phyloP scores from a whole-genome alignment of 1,284 basidiomycete genomes.

The Gastroboletus turbinatus region DNA sequence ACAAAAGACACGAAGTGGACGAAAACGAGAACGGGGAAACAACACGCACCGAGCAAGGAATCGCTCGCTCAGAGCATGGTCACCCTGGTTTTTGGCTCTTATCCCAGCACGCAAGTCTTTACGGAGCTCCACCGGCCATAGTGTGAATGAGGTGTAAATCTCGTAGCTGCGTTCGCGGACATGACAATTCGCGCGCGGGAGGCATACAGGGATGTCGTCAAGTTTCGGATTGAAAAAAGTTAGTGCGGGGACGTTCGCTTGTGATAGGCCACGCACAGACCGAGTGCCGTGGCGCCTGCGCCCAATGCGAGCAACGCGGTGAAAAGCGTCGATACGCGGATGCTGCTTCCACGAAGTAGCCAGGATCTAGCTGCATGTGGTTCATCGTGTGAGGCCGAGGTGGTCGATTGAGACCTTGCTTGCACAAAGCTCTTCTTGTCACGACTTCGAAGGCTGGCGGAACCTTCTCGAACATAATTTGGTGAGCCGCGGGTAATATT shows the following conservation, averaged over 20 bases:
- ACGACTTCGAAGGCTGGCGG: neutral
- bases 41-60: constrained; percentile 53
- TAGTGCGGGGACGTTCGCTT: constrained; percentile 1
- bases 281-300: constrained; percentile 49
- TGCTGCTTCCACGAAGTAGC: constrained; percentile 16
- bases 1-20: neutral
- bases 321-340: constrained; percentile 46
- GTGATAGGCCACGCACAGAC: constrained; percentile 45
- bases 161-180: constrained; percentile 48
- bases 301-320: constrained; percentile 49
- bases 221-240: constrained; percentile 2
- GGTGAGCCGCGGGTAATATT: neutral
- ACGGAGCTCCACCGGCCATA: constrained; percentile 60
- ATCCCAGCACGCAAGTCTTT: constrained; percentile 64
- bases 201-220: neutral
- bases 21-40: neutral
- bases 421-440: neutral
- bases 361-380: constrained; percentile 1
- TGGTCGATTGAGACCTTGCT: constrained; percentile 9
- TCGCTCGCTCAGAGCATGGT: constrained; percentile 53
- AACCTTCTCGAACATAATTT: neutral
- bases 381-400: constrained; percentile 1
- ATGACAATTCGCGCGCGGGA: neutral
- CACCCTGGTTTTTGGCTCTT: constrained; percentile 59
- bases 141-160: constrained; percentile 57